Base-by-base conservation (phyloP, 164 flowering plant species). In the Piper longum region DNA sequence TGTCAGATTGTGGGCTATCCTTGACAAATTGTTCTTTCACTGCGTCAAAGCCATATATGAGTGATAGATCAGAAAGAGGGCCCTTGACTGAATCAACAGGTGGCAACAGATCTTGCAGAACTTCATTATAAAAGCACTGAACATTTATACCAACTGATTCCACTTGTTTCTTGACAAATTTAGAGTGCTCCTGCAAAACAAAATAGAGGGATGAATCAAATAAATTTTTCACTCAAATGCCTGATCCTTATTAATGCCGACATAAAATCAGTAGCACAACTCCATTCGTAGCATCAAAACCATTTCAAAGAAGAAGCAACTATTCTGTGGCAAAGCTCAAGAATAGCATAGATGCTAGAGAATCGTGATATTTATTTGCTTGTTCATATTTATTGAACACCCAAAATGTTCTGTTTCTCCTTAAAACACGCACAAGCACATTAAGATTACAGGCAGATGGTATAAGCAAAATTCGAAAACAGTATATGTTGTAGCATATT, bases 151-250 rank as follows among this genome's bases (percentile, higher is more conserved):
- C 84, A 58, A 86, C 92, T 7, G 76, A 80, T 65, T 85, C 84
- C 60, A 81, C 84, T 69, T 86, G 92, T 75, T 71, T 79, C 67
- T 90, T 95, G 52, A 85, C 83, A 73, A 72, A 85, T 62, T 79
- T 82, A 13, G 78, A 74, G 7, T 88, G 79, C 43, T 90, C 95
- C 97, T 90, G 79, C 58, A 45, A 54, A 66, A 59, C 48, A 59
- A 8, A 26, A 19, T 52, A 16, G 41, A 59, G 16, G 7, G 39
- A 36, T 39, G 58, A 57, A 26, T 2, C 36, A 8, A 57, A 7
- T 7, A 57, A 57, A 6, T 4, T 9, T 18, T 26, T 2, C 9
- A 26, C 41, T 26, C 39, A 41, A 36, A 0, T 13, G 6, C n/a
- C 57, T 13, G 5, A 55, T 55, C 5, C n/a, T 55, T 7, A 16